Conservation (phyloP, 1,284 basidiomycete species). For the Marasmius sp. region DNA sequence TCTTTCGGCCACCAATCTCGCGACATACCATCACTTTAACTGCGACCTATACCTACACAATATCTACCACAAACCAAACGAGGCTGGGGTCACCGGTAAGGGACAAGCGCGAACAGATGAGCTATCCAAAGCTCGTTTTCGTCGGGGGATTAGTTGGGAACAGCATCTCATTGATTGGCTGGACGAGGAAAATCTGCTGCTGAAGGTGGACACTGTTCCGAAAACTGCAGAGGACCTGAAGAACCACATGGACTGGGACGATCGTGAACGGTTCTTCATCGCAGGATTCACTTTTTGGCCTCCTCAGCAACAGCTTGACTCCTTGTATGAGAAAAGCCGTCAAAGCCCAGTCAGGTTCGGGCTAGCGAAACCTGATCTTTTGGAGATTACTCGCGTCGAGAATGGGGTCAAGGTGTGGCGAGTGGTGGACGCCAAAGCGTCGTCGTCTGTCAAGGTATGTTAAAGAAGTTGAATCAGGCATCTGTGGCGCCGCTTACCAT, state of each 20-base stretch:
- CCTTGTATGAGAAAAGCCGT: conserved; percentile 31
- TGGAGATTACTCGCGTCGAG: conserved; percentile 39
- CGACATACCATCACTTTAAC: conserved; percentile 41
- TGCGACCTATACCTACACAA: conserved; percentile 50
- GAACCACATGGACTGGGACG: conserved; percentile 42
- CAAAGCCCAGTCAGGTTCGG: conserved; percentile 40
- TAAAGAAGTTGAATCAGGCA: too few species aligned
- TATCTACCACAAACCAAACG: conserved; percentile 29
- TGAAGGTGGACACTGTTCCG: conserved; percentile 36
- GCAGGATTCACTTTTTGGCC: conserved; percentile 44
- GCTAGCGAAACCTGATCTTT: conserved; percentile 45
- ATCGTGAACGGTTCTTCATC: conserved; percentile 48
- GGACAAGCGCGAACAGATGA: conserved; percentile 22
- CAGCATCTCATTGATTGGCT: conserved; percentile 43
- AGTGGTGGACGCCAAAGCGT: conserved; percentile 53
- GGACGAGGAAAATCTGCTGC: conserved; percentile 39
- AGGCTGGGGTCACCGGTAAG: conserved; percentile 1
- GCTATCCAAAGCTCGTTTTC: conserved; percentile 36
- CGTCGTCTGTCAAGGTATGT: conserved; percentile 37
- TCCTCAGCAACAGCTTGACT: conserved; percentile 29
- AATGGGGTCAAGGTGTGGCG: conserved; percentile 42
- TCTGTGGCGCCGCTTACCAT: not conserved
- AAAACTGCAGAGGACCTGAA: conserved; percentile 31
- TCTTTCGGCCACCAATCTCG: conserved; percentile 47
- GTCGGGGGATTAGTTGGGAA: conserved; percentile 53